phyloP scores from a whole-genome alignment of 129 eudicot species.

The Kitagawia praeruptora region DNA sequence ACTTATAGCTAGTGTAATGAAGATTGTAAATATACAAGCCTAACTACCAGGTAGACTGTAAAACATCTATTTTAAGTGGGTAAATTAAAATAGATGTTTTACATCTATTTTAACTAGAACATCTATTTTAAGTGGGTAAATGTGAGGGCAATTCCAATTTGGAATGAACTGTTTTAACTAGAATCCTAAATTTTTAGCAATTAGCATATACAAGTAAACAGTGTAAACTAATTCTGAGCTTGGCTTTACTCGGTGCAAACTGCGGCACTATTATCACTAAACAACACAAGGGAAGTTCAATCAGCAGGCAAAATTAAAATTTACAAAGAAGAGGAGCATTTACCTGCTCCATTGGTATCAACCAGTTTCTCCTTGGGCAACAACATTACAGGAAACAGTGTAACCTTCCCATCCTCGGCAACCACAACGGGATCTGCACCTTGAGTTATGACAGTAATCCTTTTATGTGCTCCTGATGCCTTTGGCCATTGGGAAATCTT shows the following conservation, averaged over 20 bases:
- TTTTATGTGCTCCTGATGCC: constrained; percentile 81
- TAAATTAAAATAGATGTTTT: no score
- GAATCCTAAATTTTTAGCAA: not conserved
- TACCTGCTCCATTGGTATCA: constrained; percentile 94
- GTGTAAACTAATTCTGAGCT: not conserved
- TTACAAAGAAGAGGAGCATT: constrained; percentile 1
- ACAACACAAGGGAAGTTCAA: not conserved
- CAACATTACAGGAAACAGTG: constrained; percentile 47
- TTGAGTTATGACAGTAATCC: constrained; percentile 90
- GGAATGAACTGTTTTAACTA: not conserved
- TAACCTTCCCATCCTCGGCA: constrained; percentile 84
- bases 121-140: not conserved
- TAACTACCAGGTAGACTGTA: not conserved
- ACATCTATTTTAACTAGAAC: not conserved
- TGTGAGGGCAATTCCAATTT: not conserved
- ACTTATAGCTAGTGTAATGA: not conserved
- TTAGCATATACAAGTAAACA: not conserved
- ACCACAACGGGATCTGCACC: constrained; percentile 97
- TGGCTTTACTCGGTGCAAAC: not conserved
- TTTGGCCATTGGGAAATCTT: constrained; percentile 79
- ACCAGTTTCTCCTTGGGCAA: constrained; percentile 88
- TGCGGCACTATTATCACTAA: not conserved
- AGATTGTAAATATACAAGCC: not conserved
- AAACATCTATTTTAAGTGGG: not conserved
- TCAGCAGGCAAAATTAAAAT: not conserved